Evolutionary conservation across 805 yeast genomes (phyloP), one percentile per base, ranked within the genome.

Genomic region (Scheffersomyces amazonensis): DNA sequence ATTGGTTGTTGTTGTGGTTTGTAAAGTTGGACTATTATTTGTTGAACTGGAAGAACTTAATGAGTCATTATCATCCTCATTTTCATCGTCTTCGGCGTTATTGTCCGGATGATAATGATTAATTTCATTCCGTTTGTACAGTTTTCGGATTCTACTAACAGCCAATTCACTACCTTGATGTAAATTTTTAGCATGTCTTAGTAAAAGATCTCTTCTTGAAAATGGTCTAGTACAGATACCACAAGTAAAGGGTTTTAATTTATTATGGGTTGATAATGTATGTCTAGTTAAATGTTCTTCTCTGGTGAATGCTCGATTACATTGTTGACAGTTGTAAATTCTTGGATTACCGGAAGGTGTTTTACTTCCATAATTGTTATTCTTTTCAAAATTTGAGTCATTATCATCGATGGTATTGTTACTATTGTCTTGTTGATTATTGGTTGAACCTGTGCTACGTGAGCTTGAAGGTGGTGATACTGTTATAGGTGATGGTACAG

Each of bases 201-300:
- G 53, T 25, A 68, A 56, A 41, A 69, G 59, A 48, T 69, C 75
- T 37, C 75, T 46, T 43, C 75, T 56, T 4, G 66, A 58, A 38
- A 69, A 69, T 5, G 75, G 71, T 34, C 75, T 54, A 24, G 53
- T 43, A 47, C 75, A 69, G n/a, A 69, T 60, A 6, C 73, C 73
- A 41, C 75, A 69, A 5, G 62, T 52, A 43, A 64, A 69, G 2
- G 75, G 75, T 45, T 67, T 68, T 37, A 67, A 53, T 38, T 69
- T 69, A 50, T 69, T 69, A 43, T 69, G 75, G 8, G 75, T 69
- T 41, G 64, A 62, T 23, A 65, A 50, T 12, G 68, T 56, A 43
- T 69, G 75, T 32, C 75, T 51, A 19, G 71, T 65, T 28, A 69
- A 50, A 41, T 69, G 75, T 46, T 69, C 75, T 42, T 69, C 73